These are phyloP conservation scores for Fusarium sp. DNA, from an alignment of 2,329 filamentous ascomycete species.

Conservation along the genomic window DNA sequence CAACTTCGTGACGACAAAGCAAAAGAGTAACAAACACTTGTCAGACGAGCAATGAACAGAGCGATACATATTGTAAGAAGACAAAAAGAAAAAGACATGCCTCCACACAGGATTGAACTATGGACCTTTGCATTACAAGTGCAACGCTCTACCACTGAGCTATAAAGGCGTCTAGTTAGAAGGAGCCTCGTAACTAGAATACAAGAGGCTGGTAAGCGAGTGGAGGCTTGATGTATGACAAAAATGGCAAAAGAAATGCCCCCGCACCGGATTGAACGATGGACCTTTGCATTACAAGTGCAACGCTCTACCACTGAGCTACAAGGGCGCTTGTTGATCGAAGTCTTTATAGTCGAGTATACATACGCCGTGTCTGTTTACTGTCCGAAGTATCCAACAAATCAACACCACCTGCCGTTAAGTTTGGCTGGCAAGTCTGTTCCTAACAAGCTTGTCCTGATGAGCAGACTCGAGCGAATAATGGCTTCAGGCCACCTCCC, in stretches of 20 bases:
- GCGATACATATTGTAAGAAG: background rate
- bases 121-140: conserved; percentile 42
- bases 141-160: conserved; percentile 41
- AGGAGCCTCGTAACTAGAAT: rapidly evolving
- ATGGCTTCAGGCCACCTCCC: background rate
- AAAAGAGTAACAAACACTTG: background rate
- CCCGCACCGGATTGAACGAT: conserved; percentile 40
- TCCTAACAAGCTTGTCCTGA: background rate
- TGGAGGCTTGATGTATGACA: too few species aligned
- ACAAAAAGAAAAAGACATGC: conserved; percentile 11
- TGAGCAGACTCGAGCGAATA: too few species aligned
- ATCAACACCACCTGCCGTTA: too few species aligned
- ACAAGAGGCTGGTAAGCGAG: background rate
- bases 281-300: conserved; percentile 43
- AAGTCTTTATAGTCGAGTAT: rapidly evolving
- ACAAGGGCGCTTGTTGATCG: conserved; percentile 20
- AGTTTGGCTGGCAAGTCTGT: background rate
- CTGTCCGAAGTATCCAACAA: too few species aligned
- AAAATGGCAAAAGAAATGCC: conserved; percentile 27
- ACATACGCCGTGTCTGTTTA: too few species aligned
- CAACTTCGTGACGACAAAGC: too few species aligned
- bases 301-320: conserved; percentile 42
- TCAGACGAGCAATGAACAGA: background rate
- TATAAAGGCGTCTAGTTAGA: conserved; percentile 22
- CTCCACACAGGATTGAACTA: conserved; percentile 40